Evolutionary conservation across 75 land plant genomes (phyloP).

Genomic region (Larix kaempferi): DNA sequence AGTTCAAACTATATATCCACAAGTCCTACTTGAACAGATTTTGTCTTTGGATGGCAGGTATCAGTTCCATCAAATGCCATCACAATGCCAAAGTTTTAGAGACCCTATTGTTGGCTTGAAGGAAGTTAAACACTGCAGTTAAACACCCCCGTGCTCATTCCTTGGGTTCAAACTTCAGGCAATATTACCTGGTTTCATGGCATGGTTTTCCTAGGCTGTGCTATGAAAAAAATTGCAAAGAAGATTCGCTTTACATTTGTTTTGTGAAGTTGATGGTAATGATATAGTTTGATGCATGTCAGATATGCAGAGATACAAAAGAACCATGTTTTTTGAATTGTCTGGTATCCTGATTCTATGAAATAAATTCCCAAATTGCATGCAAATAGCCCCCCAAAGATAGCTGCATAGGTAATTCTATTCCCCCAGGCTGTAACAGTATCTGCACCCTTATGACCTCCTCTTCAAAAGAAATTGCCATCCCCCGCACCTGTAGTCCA

Average conservation of each 20-base stretch:
- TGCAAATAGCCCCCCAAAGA: not conserved
- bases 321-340: not conserved
- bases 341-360: not conserved
- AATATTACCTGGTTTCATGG: not conserved
- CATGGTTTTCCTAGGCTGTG: not conserved
- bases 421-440: too few species aligned
- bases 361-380: not conserved
- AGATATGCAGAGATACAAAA: not conserved
- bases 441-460: too few species aligned
- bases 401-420: too few species aligned
- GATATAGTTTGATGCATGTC: not conserved
- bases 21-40: not conserved
- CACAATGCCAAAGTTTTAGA: not conserved
- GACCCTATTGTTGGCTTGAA: not conserved
- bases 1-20: slow-evolving; percentile 7
- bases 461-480: too few species aligned
- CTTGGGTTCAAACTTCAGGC: not conserved
- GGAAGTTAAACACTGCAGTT: not conserved
- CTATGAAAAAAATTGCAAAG: not conserved
- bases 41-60: not conserved
- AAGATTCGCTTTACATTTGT: not conserved
- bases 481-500: too few species aligned
- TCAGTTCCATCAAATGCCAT: not conserved
- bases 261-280: not conserved
- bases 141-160: not conserved